A percentile compares a stretch with the other conserved stretches of the same genome.
phyloP scores from a whole-genome alignment of 78 protist genomes.

The Dictyostelium brefeldianum region DNA sequence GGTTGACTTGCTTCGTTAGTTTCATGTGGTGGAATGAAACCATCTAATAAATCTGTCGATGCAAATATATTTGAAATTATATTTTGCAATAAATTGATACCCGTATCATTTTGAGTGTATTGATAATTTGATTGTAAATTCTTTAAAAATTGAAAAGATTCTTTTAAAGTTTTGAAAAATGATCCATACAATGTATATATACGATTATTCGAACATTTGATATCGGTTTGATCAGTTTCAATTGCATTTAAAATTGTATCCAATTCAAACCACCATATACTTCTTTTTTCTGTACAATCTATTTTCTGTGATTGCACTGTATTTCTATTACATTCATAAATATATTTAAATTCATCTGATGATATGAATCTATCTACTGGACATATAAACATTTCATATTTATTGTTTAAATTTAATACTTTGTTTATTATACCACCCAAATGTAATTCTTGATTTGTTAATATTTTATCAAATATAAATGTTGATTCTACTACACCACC shows the following conservation, averaged over 20 bases:
- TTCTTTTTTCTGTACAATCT: neutral
- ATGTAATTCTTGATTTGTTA: conserved; percentile 9
- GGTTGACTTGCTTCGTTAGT: neutral
- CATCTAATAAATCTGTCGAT: no score
- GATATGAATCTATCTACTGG: conserved; percentile 3
- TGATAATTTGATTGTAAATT: neutral
- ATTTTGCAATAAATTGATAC: no score
- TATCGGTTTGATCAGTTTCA: neutral
- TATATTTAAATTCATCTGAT: neutral
- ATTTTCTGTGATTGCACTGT: neutral
- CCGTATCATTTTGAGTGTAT: no score
- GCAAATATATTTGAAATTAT: no score
- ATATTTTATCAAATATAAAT: neutral
- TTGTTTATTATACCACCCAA: neutral
- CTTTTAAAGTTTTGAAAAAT: neutral
- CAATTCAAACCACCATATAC: neutral
- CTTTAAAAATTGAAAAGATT: neutral
- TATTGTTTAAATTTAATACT: neutral
- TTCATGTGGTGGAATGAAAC: no score
- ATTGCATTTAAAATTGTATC: neutral
- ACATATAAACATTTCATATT: conserved; percentile 13
- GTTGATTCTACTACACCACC: conserved; percentile 12
- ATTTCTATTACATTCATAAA: neutral
- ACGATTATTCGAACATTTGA: neutral
- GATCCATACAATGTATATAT: neutral